Conservation (phyloP, 148 eudicot genomes). For the Camellia lanceoleosa region DNA sequence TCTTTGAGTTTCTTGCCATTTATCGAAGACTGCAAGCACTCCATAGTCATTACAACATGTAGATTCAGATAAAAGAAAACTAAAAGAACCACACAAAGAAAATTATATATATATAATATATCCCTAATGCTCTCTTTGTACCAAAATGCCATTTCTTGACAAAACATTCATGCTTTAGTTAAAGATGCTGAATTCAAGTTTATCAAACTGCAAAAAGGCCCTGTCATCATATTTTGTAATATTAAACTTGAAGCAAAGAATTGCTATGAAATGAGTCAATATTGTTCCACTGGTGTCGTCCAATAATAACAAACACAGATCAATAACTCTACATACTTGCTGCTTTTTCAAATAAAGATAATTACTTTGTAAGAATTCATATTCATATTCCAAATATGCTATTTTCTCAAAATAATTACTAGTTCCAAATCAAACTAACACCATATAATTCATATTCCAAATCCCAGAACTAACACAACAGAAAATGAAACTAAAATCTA, state of each 20-base stretch:
- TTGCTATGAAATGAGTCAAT: background rate
- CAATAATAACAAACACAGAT: background rate
- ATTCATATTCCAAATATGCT: no score
- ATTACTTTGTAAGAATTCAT: background rate
- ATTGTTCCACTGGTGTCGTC: background rate
- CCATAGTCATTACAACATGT: background rate
- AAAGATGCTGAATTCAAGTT: background rate
- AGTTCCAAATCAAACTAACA: background rate
- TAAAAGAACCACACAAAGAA: background rate
- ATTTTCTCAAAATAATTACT: background rate
- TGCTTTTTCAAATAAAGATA: background rate
- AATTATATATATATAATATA: background rate
- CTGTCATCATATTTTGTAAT: background rate
- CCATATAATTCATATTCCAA: background rate
- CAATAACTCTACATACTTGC: background rate
- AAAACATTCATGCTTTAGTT: background rate
- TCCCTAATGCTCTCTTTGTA: background rate
- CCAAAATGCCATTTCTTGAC: background rate
- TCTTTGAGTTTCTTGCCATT: background rate
- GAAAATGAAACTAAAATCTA: background rate
- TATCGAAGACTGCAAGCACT: background rate
- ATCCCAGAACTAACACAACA: conserved; percentile 8
- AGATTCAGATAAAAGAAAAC: background rate
- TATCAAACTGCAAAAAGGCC: background rate
- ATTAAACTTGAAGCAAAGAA: background rate